Percentiles rank a stretch among this genome's conserved stretches.
phyloP scores from a whole-genome alignment of 139 green algal genomes.

The Dunaliella sp. region DNA sequence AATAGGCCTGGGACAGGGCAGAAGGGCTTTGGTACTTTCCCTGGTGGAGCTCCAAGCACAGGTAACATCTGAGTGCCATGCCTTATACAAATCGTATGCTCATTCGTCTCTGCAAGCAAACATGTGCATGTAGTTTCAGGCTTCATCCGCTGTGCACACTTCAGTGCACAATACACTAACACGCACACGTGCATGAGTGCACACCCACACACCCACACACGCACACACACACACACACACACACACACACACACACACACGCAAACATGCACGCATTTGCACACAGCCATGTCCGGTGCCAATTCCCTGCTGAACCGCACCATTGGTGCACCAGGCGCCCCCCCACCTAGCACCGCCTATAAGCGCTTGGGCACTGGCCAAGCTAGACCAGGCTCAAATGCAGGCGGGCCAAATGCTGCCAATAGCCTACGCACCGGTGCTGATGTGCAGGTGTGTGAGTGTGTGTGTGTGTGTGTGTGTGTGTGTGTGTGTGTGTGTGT shows the following conservation, averaged over 20 bases:
- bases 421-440: slow-evolving; percentile 18
- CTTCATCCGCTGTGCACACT: too few species aligned
- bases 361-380: slow-evolving; percentile 39
- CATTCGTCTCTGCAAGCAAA: too few species aligned
- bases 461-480: too few species aligned
- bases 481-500: too few species aligned
- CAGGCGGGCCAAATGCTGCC: slow-evolving; percentile 10
- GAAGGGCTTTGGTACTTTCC: slow-evolving; percentile 15
- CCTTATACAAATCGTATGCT: too few species aligned
- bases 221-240: not conserved
- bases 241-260: slow-evolving; percentile 3
- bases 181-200: not conserved
- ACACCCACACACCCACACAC: slow-evolving; percentile 6
- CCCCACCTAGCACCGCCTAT: slow-evolving; percentile 37
- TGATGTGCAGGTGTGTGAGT: not conserved
- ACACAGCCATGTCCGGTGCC: slow-evolving; percentile 14
- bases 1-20: slow-evolving; percentile 32
- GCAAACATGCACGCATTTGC: not conserved
- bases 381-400: slow-evolving; percentile 29
- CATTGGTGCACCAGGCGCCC: not conserved
- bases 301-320: not conserved
- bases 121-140: too few species aligned
- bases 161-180: not conserved
- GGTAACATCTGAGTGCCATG: too few species aligned
- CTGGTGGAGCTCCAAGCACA: slow-evolving; percentile 6